These are phyloP conservation scores for Chamaecyparis obtusa DNA, from an alignment of 75 land plant species.

Conservation along the genomic window DNA sequence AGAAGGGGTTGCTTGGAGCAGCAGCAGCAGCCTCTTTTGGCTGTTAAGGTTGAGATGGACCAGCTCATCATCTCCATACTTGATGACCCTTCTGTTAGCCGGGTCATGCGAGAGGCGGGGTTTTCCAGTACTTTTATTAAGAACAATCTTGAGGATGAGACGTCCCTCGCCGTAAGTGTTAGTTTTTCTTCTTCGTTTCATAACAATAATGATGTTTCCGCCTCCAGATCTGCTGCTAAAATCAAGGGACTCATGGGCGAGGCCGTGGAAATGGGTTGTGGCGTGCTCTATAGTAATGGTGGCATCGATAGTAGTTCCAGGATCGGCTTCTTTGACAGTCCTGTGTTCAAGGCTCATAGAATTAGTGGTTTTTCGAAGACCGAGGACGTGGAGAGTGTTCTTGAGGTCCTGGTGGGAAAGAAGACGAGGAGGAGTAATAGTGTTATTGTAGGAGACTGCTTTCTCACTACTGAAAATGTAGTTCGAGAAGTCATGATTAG, in stretches of 20 bases:
- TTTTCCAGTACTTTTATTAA: slow-evolving; percentile 91
- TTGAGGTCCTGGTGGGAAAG: slow-evolving; percentile 40
- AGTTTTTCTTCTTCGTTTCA: neutral
- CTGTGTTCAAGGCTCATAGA: slow-evolving; percentile 36
- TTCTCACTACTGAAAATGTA: slow-evolving; percentile 23
- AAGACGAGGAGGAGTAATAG: slow-evolving; percentile 29
- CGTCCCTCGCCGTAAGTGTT: slow-evolving; percentile 13
- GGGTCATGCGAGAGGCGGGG: slow-evolving; percentile 95
- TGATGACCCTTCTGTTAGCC: slow-evolving; percentile 91
- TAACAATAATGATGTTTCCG: neutral
- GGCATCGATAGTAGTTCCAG: slow-evolving; percentile 17
- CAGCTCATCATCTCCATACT: slow-evolving; percentile 90
- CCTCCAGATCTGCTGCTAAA: slow-evolving; percentile 23
- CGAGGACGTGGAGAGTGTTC: slow-evolving; percentile 64
- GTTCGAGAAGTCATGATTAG: slow-evolving; percentile 29
- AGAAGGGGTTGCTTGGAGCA: slow-evolving; percentile 80
- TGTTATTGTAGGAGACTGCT: slow-evolving; percentile 50
- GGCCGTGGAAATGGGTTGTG: slow-evolving; percentile 21
- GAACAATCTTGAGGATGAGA: slow-evolving; percentile 60
- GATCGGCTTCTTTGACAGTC: neutral
- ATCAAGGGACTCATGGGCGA: slow-evolving; percentile 8
- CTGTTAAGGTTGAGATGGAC: slow-evolving; percentile 89
- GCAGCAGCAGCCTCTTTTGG: slow-evolving; percentile 84
- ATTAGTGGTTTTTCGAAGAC: slow-evolving; percentile 32
- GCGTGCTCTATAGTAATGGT: slow-evolving; percentile 42